Base-by-base conservation (phyloP, 139 green algal species). In the Coelastrella sp. region DNA sequence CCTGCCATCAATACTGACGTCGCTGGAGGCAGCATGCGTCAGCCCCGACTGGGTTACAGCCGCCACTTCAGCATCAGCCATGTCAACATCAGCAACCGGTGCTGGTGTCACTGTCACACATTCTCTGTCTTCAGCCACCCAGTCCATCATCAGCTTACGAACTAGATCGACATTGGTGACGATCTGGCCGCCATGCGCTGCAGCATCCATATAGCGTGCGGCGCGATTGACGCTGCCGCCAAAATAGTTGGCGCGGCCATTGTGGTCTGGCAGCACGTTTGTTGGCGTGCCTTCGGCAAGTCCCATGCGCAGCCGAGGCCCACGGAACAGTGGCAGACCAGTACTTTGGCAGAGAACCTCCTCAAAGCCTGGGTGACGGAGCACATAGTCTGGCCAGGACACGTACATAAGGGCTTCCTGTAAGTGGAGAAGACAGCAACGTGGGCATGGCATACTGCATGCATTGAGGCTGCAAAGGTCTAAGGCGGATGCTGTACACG, bases 211-310 rank as follows among this genome's bases (percentile, higher is more conserved):
- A 41, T 62, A 80, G 41, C 71, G 71, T 8, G 71, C 71, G 13
- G 71, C 71, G 13, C 43, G 34, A 48, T 74, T 60, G 41, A 66
- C 30, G 17, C 27, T 48, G 35, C 66, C 66, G 17, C 66, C 66
- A 50, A 30, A 86, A 81, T 91, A 93, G 78, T 93, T 89, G 0
- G 90, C 90, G 3, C 81, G 73, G 25, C 87, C 90, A 23, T 87
- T 35, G 71, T 91, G 88, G 78, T 93, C 90, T 11, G 88, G 88
- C 4, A 91, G 38, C 27, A 93, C 86, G 53, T 78, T 80, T 30
- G 66, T 79, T 30, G 88, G 88, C 34, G 35, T 25, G 27, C 90
- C 90, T 66, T 91, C 79, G 40, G 83, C 88, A 9, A 93, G 15
- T 4, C 90, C 90, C 75, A 82, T 82, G 66, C 89, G 88, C 69